Conservation (phyloP, 768 basidiomycete genomes). For the Psilocybe cyanescens region DNA sequence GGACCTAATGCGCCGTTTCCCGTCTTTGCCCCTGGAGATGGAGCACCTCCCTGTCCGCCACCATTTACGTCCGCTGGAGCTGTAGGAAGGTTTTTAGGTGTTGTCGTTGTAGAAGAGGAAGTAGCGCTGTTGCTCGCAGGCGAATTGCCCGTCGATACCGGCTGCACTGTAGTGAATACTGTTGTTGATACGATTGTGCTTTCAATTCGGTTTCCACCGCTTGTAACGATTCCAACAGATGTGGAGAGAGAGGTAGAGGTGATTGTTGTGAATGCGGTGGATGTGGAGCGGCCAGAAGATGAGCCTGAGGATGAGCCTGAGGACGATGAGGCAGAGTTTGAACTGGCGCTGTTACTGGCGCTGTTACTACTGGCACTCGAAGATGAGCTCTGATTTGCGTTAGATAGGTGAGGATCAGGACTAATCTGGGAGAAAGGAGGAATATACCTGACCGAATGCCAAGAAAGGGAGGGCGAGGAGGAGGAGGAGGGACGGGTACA, state of each 20-base stretch:
- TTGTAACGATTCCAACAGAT: constrained; percentile 33
- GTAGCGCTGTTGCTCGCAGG: constrained; percentile 20
- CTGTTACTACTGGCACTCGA: background rate
- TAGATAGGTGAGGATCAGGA: background rate
- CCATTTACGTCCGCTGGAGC: constrained; percentile 59
- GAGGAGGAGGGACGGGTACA: constrained; percentile 35
- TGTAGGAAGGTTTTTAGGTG: constrained; percentile 53
- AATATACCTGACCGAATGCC: constrained; percentile 45
- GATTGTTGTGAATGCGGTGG: constrained; percentile 36
- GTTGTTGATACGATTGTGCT: constrained; percentile 44
- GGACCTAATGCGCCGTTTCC: constrained; percentile 66
- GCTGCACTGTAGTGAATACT: constrained; percentile 50
- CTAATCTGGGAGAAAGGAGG: background rate
- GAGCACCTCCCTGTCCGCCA: constrained; percentile 61
- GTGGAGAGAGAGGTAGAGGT: constrained; percentile 45
- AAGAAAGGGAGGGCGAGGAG: constrained; percentile 43
- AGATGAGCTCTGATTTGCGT: background rate
- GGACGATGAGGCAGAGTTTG: background rate
- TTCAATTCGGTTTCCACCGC: constrained; percentile 37
- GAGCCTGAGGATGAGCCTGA: background rate
- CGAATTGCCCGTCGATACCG: constrained; percentile 7
- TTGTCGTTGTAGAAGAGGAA: constrained; percentile 40
- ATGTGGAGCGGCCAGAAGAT: constrained; percentile 7
- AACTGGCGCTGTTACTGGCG: constrained; percentile 1
- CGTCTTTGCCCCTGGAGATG: constrained; percentile 57